These are phyloP conservation scores for Lipomyces kockii DNA, from an alignment of 805 yeast species.

Conservation along the genomic window DNA sequence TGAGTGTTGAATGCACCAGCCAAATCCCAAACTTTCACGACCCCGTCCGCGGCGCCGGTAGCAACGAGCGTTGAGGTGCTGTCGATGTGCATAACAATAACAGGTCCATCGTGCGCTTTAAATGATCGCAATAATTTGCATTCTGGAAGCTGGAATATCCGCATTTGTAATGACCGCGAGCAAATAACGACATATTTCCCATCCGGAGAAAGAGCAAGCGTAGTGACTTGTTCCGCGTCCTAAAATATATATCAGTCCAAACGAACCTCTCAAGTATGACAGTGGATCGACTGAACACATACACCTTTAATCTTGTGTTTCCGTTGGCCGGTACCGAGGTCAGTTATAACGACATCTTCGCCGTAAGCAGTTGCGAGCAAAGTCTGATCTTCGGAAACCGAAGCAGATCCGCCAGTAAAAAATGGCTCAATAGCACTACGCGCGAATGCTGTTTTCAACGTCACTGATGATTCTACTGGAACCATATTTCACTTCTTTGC, in stretches of 20 bases:
- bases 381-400: slow-evolving; percentile 64
- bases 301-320: slow-evolving; percentile 74
- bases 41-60: slow-evolving; percentile 94
- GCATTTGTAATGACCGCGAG: slow-evolving; percentile 82
- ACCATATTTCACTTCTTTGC: neutral
- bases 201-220: slow-evolving; percentile 76
- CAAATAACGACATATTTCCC: slow-evolving; percentile 70
- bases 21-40: slow-evolving; percentile 88
- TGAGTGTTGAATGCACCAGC: slow-evolving; percentile 88
- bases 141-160: slow-evolving; percentile 58
- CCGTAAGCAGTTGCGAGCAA: slow-evolving; percentile 77
- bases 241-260: slow-evolving; percentile 24
- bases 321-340: slow-evolving; percentile 60
- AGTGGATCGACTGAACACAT: slow-evolving; percentile 3
- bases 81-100: slow-evolving; percentile 77
- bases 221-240: slow-evolving; percentile 78
- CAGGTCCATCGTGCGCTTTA: slow-evolving; percentile 68
- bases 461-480: slow-evolving; percentile 8
- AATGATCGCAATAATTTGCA: slow-evolving; percentile 41
- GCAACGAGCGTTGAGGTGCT: slow-evolving; percentile 83
- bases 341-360: slow-evolving; percentile 75
- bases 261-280: neutral
- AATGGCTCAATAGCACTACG: slow-evolving; percentile 71
- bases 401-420: slow-evolving; percentile 83
- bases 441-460: slow-evolving; percentile 50